Percentiles rank a stretch among this genome's conserved stretches.
Evolutionary conservation across 495 filamentous ascomycete genomes (phyloP).

Genomic region (Lichina pygmaea): DNA sequence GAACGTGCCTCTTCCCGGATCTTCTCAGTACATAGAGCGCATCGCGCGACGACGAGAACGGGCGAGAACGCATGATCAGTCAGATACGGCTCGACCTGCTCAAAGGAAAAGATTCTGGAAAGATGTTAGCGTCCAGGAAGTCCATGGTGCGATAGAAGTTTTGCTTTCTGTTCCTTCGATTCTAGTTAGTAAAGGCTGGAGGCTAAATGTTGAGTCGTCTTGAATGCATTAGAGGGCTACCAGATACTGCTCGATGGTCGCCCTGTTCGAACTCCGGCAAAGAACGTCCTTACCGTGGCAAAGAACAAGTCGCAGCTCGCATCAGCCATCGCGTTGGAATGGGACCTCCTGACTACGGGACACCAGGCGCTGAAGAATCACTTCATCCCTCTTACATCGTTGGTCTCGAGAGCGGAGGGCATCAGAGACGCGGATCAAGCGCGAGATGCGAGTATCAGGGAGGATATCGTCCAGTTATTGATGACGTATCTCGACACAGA

Average conservation of each 20-base stretch:
- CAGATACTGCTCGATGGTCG: constrained; percentile 58
- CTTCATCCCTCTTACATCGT: constrained; percentile 71
- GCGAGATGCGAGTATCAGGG: constrained; percentile 17
- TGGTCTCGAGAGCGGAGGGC: constrained; percentile 55
- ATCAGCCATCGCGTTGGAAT: constrained; percentile 68
- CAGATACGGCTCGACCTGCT: constrained; percentile 2
- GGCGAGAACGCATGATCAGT: no score
- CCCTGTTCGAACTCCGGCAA: constrained; percentile 48
- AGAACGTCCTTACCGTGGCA: constrained; percentile 45
- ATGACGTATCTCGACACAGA: constrained; percentile 82
- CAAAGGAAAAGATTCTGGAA: constrained; percentile 64
- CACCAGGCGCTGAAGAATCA: constrained; percentile 55
- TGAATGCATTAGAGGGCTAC: constrained; percentile 21
- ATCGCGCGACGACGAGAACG: no score
- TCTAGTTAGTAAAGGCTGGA: neutral
- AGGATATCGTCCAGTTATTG: constrained; percentile 32
- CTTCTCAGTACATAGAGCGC: no score
- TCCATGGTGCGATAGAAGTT: constrained; percentile 17
- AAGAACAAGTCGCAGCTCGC: constrained; percentile 55
- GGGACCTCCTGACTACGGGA: constrained; percentile 57
- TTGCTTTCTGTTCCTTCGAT: neutral
- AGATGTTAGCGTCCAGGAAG: constrained; percentile 35
- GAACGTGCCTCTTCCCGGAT: no score
- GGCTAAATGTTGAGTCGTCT: neutral
- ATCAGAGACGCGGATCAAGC: constrained; percentile 39